Evolutionary conservation across 2,329 filamentous ascomycete species (phyloP).

Genomic region (Alternaria novae-zelandiae): DNA sequence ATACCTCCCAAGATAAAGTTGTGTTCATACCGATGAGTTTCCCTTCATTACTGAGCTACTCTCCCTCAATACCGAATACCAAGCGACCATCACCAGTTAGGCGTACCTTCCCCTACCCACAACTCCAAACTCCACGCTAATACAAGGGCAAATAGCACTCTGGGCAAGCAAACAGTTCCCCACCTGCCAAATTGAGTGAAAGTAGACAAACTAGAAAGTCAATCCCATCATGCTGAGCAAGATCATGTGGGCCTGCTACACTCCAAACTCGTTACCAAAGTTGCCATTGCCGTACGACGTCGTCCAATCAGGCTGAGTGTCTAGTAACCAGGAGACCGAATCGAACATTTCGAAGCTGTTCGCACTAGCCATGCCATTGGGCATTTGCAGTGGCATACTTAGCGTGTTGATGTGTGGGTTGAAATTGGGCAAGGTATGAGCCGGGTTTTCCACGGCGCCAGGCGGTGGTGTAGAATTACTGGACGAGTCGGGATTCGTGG

Average conservation of each 20-base stretch:
- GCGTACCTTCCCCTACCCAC: not conserved
- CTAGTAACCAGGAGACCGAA: conserved; percentile 91
- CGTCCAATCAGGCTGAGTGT: conserved; percentile 64
- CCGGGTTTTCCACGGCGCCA: conserved; percentile 40
- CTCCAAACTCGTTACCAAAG: conserved; percentile 42
- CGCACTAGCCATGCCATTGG: conserved; percentile 56
- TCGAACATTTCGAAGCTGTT: conserved; percentile 76
- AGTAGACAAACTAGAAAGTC: not conserved
- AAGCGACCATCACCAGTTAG: not conserved
- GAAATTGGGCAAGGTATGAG: conserved; percentile 44
- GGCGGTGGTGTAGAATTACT: conserved; percentile 67
- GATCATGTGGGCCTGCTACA: conserved; percentile 15
- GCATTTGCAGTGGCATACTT: conserved; percentile 65
- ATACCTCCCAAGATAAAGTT: not conserved
- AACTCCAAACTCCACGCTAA: conserved; percentile 9
- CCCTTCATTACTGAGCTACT: not conserved
- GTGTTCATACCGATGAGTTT: not conserved
- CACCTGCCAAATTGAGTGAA: not conserved
- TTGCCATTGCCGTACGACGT: conserved; percentile 28
- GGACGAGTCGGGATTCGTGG: conserved; percentile 80
- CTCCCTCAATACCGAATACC: not conserved
- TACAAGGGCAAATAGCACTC: not conserved
- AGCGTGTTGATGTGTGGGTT: conserved; percentile 47
- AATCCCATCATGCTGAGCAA: not conserved
- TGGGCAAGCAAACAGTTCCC: not conserved